Evolutionary conservation across 129 eudicot genomes (phyloP).

Genomic region (Chrysanthemum lavandulifolium): DNA sequence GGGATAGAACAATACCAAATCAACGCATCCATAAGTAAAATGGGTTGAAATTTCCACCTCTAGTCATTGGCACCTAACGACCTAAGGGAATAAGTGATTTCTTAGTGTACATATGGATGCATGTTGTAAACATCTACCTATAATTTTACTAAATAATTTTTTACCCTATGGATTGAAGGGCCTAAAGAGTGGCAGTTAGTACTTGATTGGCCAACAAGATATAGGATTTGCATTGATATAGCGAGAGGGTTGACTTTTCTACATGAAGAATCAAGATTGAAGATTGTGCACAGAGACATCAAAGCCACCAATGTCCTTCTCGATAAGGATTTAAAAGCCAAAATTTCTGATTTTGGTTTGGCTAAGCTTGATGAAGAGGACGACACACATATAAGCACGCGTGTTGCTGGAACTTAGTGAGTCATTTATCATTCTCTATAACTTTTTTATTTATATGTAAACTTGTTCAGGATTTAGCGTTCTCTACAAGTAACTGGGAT

Average conservation of each 20-base stretch:
- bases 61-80: background rate
- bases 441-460: background rate
- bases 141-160: constrained; percentile 18
- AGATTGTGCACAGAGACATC: constrained; percentile 80
- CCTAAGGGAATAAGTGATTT: background rate
- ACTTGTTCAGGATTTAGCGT: too few relatives aligned
- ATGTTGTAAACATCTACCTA: background rate
- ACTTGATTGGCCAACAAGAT: constrained; percentile 75
- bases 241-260: constrained; percentile 78
- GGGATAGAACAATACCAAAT: background rate
- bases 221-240: constrained; percentile 60
- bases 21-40: background rate
- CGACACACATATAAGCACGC: constrained; percentile 70
- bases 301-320: constrained; percentile 80
- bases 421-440: constrained; percentile 23
- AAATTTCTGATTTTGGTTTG: constrained; percentile 84
- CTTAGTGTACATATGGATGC: background rate
- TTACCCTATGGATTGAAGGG: constrained; percentile 33
- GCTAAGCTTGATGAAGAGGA: constrained; percentile 87
- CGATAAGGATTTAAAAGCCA: constrained; percentile 58
- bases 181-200: constrained; percentile 46
- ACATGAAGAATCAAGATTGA: constrained; percentile 74
- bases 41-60: constrained; percentile 2
- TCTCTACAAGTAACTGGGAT: background rate
- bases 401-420: constrained; percentile 83